phyloP scores from a whole-genome alignment of 2,329 filamentous ascomycete genomes.

The Trichoderma cornu-damae region DNA sequence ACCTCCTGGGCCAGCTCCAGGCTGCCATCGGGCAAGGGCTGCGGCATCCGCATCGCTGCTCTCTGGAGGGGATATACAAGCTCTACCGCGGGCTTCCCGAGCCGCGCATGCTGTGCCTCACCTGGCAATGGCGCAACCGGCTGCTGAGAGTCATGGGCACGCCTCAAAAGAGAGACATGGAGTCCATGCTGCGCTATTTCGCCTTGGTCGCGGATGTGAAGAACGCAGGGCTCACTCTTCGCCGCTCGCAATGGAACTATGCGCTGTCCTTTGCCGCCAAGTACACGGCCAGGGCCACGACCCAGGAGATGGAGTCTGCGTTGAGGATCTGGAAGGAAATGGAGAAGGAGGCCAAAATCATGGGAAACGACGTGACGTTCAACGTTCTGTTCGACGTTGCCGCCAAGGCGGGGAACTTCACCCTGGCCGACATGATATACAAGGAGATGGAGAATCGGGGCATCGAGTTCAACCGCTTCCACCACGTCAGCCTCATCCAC shows the following conservation, averaged over 20 bases:
- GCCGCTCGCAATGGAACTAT: slow-evolving; percentile 70
- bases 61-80: slow-evolving; percentile 44
- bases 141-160: slow-evolving; percentile 66
- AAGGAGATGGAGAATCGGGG: slow-evolving; percentile 71
- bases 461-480: slow-evolving; percentile 68
- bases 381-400: slow-evolving; percentile 89
- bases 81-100: slow-evolving; percentile 48
- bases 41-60: slow-evolving; percentile 37
- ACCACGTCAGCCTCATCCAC: slow-evolving; percentile 76
- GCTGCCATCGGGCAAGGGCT: slow-evolving; percentile 39
- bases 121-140: slow-evolving; percentile 50
- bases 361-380: slow-evolving; percentile 74
- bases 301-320: slow-evolving; percentile 54
- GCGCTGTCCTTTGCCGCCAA: slow-evolving; percentile 75
- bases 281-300: slow-evolving; percentile 58
- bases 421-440: slow-evolving; percentile 77
- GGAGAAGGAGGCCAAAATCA: slow-evolving; percentile 65
- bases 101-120: slow-evolving; percentile 48
- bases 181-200: slow-evolving; percentile 75
- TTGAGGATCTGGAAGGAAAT: slow-evolving; percentile 83
- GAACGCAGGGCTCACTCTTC: slow-evolving; percentile 63
- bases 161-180: slow-evolving; percentile 50
- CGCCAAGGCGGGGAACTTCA: slow-evolving; percentile 77
- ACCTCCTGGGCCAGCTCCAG: slow-evolving; percentile 38
- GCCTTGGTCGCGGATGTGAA: slow-evolving; percentile 79